A percentile compares a stretch with the other conserved stretches of the same genome.
Conservation (phyloP, 148 eudicot species). For the Rheum nobile region DNA sequence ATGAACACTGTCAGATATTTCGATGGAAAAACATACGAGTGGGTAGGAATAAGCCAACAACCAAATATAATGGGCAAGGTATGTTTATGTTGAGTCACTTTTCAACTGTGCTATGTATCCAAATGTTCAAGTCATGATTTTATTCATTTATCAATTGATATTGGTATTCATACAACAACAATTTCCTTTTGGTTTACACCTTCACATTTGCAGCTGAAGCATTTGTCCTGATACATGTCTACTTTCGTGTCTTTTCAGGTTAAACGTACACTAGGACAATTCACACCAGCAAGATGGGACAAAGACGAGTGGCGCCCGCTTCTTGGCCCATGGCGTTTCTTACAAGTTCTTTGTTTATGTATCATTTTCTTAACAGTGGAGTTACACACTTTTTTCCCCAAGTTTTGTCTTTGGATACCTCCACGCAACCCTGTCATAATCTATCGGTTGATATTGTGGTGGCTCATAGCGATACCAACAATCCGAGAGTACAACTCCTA, state of each 20-base stretch:
- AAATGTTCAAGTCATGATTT: not conserved
- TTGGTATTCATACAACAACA: not conserved
- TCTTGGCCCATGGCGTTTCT: constrained; percentile 89
- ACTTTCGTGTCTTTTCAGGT: constrained; percentile 37
- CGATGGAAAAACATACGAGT: constrained; percentile 92
- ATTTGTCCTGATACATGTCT: not conserved
- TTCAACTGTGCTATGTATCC: too few species aligned
- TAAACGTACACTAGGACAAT: constrained; percentile 80
- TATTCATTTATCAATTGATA: not conserved
- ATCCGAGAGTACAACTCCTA: constrained; percentile 95
- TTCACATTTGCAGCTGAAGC: not conserved
- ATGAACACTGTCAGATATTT: constrained; percentile 94
- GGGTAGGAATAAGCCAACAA: constrained; percentile 98
- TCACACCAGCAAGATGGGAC: constrained; percentile 98
- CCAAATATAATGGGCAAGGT: constrained; percentile 93
- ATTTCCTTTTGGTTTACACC: not conserved
- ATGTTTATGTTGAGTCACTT: constrained; percentile 1
- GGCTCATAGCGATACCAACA: constrained; percentile 95
- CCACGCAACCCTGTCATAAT: constrained; percentile 79
- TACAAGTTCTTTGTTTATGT: constrained; percentile 83
- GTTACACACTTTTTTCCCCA: constrained; percentile 89
- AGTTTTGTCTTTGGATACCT: constrained; percentile 97
- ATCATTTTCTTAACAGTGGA: constrained; percentile 82
- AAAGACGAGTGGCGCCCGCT: constrained; percentile 99
- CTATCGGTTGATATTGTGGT: constrained; percentile 88